Base-by-base conservation (phyloP, 495 filamentous ascomycete species). In the Penicillium paxilli region DNA sequence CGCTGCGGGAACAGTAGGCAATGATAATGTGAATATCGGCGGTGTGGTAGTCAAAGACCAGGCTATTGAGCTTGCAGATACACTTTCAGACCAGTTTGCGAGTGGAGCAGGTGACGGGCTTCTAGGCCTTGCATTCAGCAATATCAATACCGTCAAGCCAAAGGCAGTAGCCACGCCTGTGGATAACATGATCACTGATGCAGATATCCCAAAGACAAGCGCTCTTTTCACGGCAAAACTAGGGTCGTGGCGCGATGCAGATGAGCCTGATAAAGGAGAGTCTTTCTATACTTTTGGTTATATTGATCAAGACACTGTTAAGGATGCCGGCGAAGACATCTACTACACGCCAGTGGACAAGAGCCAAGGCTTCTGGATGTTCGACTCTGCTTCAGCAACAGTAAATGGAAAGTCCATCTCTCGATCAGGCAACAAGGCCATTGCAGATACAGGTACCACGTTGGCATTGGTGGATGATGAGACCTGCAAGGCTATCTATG, bases 251-350 rank as follows among this genome's bases (percentile, higher is more conserved):
- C 78, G 82, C 20, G 83, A 87, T 67, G 59, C 71, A 24, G 64
- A 77, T 37, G 80, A 82, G 44, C 69, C 68, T 0, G 74, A 79
- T 50, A 80, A 84, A 40, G 77, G 80, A 47, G 73, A 80, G 47
- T 85, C 83, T 2, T 92, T 91, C 75, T 91, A 89, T 71, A 91
- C 88, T 0, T 91, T 92, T 58, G 89, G 89, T 22, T 91, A 76
- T 63, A 86, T 92, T 61, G 89, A 91, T 61, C 63, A 88, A 54
- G 82, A 80, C 5, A 78, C 83, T 0, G 76, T 89, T 41, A 76
- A 73, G 38, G 72, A 72, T 6, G 78, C 80, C 0, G 81, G 76
- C 24, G 60, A 80, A 49, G 78, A 82, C 1, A 79, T 88, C 33
- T 64, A 76, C 49, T 92, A 87, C 72, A 82, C 85, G 1, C 69